A percentile compares a stretch with the other conserved stretches of the same genome.
Conservation (phyloP, 176 grass and related monocot genomes). For the Juncus effusus region DNA sequence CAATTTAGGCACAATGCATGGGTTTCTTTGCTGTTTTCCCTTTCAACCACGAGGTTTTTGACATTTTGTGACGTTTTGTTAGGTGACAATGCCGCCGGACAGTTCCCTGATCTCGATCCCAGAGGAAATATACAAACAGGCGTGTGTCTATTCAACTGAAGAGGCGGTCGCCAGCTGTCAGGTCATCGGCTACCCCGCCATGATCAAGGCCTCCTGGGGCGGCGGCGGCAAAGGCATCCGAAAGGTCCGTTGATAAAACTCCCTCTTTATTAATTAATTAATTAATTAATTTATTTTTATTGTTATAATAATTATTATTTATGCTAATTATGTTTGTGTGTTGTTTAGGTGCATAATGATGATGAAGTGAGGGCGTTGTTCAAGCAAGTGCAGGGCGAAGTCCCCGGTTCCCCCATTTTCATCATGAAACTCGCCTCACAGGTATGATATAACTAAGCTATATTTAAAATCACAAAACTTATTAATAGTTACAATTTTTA, state of each 20-base stretch:
- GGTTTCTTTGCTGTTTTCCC: too few species aligned
- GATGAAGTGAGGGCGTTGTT: conserved; percentile 95
- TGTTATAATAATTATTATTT: not conserved
- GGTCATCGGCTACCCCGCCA: conserved; percentile 91
- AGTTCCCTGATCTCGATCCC: conserved; percentile 73
- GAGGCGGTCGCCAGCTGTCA: conserved; percentile 95
- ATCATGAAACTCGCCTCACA: conserved; percentile 99
- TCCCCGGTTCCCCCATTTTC: conserved; percentile 98
- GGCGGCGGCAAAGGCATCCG: conserved; percentile 99
- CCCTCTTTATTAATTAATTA: conserved; percentile 30
- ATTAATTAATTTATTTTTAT: conserved; percentile 21
- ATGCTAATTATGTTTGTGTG: conserved; percentile 18
- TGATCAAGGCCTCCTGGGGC: conserved; percentile 99
- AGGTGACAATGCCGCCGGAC: conserved; percentile 73
- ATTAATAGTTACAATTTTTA: not conserved
- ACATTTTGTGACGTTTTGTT: not conserved
- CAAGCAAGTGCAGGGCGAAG: conserved; percentile 99
- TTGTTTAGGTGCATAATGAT: conserved; percentile 88
- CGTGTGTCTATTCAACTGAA: conserved; percentile 89
- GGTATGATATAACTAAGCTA: conserved; percentile 35
- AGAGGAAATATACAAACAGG: conserved; percentile 79
- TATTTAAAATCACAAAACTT: not conserved
- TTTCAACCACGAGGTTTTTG: too few species aligned
- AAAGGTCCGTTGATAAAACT: conserved; percentile 62
- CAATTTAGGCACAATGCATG: too few species aligned